Base-by-base conservation (phyloP, 495 filamentous ascomycete genomes). In the Tuber brumale region DNA sequence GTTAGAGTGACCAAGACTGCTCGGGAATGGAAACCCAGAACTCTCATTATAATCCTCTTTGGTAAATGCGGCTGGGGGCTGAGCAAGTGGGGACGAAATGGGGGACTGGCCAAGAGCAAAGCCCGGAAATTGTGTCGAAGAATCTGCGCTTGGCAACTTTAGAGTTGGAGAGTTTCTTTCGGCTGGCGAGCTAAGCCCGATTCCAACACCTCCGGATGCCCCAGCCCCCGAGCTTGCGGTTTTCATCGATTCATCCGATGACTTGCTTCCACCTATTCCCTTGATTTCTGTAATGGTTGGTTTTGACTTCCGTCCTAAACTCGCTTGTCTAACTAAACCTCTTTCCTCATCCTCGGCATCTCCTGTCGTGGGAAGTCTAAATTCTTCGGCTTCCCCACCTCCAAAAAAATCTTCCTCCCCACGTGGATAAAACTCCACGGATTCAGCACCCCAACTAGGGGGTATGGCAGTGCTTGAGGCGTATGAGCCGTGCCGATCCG, bases 381-480 rank as follows among this genome's bases (percentile, higher is more conserved):
- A 85, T 35, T 88, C 86, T 21, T 86, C 88, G 75, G 85, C 85
- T 10, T 86, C 85, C 8, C 84, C 84, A 5, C 87, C 89, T 43
- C 87, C 88, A 51, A 72, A 44, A 57, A 44, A 19, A 44, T 78
- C 73, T 27, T 76, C 70, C 27, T 19, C 57, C 27, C 14, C 27
- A 43, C 72, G 76, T n/a, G 44, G 45, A 72, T 80, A 76, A 39
- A 75, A 76, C 44, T 76, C 70, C 35, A 74, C n/a, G 31, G 77
- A 70, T 46, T 43, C 37, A 71, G 57, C 39, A 12, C 21, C 87
- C 89, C 92, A 94, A 79, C 87, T 90, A 12, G 89, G 87, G 3
- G 94, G 93, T 74, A 96, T 92, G 0, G 89, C 92, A 72, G 89
- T 88, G 83, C 93, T 97, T 10, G 94, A 96, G 12, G 93, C 93